A percentile compares a stretch with the other conserved stretches of the same genome.
phyloP scores from a whole-genome alignment of 768 basidiomycete genomes.

The Naematelia aurantialba region DNA sequence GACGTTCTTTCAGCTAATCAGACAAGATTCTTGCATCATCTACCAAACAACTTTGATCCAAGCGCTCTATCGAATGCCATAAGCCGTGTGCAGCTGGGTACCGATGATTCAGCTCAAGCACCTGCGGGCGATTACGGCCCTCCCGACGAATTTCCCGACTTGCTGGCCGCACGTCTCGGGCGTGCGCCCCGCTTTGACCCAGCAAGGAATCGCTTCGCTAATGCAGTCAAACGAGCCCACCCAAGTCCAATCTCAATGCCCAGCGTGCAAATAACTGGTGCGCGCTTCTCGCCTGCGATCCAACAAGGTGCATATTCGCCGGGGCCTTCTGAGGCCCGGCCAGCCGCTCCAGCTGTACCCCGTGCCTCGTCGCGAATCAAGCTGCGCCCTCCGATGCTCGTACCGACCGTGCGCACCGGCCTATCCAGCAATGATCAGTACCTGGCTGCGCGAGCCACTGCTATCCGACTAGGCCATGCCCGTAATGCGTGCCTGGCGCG shows the following conservation, averaged over 20 bases:
- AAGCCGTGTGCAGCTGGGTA: slow-evolving; percentile 45
- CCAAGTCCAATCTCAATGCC: slow-evolving; percentile 23
- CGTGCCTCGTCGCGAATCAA: slow-evolving; percentile 75
- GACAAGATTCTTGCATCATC: slow-evolving; percentile 73
- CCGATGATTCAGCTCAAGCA: slow-evolving; percentile 39
- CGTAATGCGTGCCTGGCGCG: slow-evolving; percentile 90
- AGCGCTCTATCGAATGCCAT: slow-evolving; percentile 43
- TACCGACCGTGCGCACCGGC: slow-evolving; percentile 87
- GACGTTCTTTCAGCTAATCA: slow-evolving; percentile 1
- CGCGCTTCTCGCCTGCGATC: slow-evolving; percentile 7
- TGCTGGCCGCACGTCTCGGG: slow-evolving; percentile 24
- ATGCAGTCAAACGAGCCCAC: slow-evolving; percentile 74
- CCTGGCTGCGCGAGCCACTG: slow-evolving; percentile 80
- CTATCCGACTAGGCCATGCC: slow-evolving; percentile 85
- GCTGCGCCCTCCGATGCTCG: slow-evolving; percentile 71
- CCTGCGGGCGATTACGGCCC: slow-evolving; percentile 13
- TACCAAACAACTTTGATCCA: slow-evolving; percentile 76
- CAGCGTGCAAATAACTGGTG: slow-evolving; percentile 22
- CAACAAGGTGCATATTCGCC: neutral
- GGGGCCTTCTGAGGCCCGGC: slow-evolving; percentile 3
- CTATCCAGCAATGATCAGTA: slow-evolving; percentile 74
- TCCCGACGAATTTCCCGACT: slow-evolving; percentile 50
- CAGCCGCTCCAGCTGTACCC: slow-evolving; percentile 34
- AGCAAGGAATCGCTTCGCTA: slow-evolving; percentile 79
- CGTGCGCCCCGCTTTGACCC: slow-evolving; percentile 63